Base-by-base conservation (phyloP, 2,329 filamentous ascomycete genomes). In the Penicillium sp. region DNA sequence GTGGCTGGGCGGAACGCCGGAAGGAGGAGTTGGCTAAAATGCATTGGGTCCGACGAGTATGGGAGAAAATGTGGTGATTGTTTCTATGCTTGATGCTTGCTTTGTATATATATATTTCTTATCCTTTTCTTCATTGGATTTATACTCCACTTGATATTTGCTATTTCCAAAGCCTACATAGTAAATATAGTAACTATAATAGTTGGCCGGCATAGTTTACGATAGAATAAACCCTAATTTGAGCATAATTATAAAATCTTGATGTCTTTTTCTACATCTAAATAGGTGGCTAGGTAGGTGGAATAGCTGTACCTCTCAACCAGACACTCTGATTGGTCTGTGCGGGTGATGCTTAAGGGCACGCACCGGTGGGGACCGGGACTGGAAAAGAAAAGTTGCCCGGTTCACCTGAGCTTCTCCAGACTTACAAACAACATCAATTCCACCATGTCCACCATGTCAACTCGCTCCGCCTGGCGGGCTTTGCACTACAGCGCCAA, bases 381-480 rank as follows among this genome's bases (percentile, higher is more conserved):
- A 33, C 6, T 41, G 56, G 56, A 58, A 54, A 55, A 42, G 60
- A 67, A 67, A 67, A 67, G 64, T 64, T 61, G 49, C 58, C 50
- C 46, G 50, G 43, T 45, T 59, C 25, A 45, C 25, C 17, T 29
- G 23, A 50, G 57, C 53, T 46, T 40, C 49, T 40, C 37, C 50
- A 41, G 35, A 37, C 45, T 42, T 8, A 2, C 45, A 3, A 47
- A 50, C 52, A 56, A 56, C 57, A 50, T 48, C 51, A 54, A 41
- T 35, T 43, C 25, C 47, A 50, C 19, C 37, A 45, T 57, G 41
- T 56, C 54, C 56, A 66, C 55, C 57, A 75, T 75, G 73, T 69
- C 71, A 31, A 70, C 71, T 29, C 69, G 68, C 57, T 68, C 72
- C 15, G 58, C 72, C 58, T 77, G 73, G 75, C 67, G 75, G 49